These are phyloP conservation scores for Naematelia encephala DNA, from an alignment of 768 basidiomycete genomes.

Conservation along the genomic window DNA sequence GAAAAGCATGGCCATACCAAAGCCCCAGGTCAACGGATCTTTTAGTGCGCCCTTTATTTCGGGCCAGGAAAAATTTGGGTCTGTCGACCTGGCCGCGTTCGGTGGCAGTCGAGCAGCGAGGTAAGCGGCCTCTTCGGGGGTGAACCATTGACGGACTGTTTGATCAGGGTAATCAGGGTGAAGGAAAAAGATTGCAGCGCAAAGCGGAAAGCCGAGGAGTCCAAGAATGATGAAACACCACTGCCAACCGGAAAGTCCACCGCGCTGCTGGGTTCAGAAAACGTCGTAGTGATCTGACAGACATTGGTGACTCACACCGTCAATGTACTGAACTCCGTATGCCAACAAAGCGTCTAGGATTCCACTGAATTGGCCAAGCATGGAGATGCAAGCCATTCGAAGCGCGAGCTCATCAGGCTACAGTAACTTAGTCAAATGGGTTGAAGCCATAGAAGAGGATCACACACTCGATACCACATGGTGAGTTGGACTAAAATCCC, in stretches of 20 bases:
- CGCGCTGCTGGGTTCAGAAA: no score
- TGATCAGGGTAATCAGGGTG: conserved; percentile 17
- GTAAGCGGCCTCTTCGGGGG: conserved; percentile 21
- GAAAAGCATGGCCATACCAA: neutral
- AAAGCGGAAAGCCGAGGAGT: conserved; percentile 12
- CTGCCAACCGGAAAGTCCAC: conserved; percentile 28
- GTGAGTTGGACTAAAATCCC: conserved; percentile 15
- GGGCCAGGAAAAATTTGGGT: conserved; percentile 20
- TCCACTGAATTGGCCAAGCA: conserved; percentile 19
- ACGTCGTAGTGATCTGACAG: no score
- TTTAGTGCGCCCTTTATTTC: conserved; percentile 24
- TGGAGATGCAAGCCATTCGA: conserved; percentile 11
- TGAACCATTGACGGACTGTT: conserved; percentile 26
- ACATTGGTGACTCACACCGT: no score
- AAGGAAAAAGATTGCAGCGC: conserved; percentile 9
- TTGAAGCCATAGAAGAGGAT: no score
- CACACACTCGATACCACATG: conserved; percentile 32
- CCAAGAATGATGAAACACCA: conserved; percentile 16
- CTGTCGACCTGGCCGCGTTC: conserved; percentile 17
- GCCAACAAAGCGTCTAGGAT: conserved; percentile 28
- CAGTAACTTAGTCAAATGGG: no score
- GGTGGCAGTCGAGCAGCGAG: conserved; percentile 29
- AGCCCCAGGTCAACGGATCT: conserved; percentile 10
- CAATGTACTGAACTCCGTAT: conserved; percentile 24
- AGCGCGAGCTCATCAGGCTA: conserved; percentile 31